Percentiles rank a stretch among this genome's conserved stretches.
These are phyloP conservation scores for Daldinia vernicosa DNA, from an alignment of 495 filamentous ascomycete species.

Conservation along the genomic window DNA sequence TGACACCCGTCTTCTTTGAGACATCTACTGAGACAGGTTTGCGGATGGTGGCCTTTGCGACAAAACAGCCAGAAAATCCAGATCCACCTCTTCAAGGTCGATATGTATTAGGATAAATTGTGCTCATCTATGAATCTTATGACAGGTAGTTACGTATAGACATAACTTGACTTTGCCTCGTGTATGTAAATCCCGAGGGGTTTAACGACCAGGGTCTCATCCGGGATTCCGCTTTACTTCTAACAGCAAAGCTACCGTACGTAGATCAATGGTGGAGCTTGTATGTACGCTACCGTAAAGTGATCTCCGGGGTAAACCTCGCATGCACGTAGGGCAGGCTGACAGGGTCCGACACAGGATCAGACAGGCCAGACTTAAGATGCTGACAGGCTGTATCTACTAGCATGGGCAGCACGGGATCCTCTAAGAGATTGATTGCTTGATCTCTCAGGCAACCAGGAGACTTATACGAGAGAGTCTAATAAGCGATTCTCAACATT, in stretches of 20 bases:
- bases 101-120: not conserved
- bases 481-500: not conserved
- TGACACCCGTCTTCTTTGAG: constrained; percentile 13
- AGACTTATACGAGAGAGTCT: not conserved
- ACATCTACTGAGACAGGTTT: constrained; percentile 14
- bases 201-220: not conserved
- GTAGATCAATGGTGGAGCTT: constrained; percentile 36
- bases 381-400: constrained; percentile 1
- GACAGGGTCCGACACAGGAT: not conserved
- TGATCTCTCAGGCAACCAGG: not conserved
- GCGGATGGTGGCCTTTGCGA: constrained; percentile 10
- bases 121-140: not conserved
- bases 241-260: constrained; percentile 12
- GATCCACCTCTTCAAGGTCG: not conserved
- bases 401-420: constrained; percentile 6
- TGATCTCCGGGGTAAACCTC: constrained; percentile 33
- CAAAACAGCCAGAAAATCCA: not conserved
- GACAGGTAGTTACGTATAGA: not conserved
- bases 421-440: not conserved
- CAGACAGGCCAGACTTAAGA: not conserved
- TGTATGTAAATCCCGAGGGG: not conserved
- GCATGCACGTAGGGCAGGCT: not conserved
- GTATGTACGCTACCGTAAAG: not conserved
- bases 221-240: constrained; percentile 21
- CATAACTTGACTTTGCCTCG: not conserved